Base-by-base conservation (phyloP, 2,329 filamentous ascomycete species). In the Grosmannia penicillata region DNA sequence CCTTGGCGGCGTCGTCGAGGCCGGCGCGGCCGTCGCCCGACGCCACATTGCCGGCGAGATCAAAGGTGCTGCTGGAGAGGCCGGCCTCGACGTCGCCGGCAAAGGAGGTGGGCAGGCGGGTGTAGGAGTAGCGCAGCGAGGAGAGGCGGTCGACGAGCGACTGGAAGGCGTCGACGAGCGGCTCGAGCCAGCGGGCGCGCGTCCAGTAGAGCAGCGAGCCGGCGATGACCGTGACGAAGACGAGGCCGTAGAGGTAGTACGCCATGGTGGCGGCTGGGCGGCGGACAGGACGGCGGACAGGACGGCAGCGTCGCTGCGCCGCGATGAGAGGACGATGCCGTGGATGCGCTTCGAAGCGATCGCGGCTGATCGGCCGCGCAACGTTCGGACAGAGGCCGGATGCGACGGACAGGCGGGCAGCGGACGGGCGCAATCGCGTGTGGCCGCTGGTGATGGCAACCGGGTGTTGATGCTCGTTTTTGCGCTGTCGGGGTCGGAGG, bases 41-140 rank as follows among this genome's bases (percentile, higher is more conserved):
- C 41, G 78, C 77, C 25, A 98, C 66, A 54, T 98, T 98, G 45
- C 70, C 73, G 9, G 68, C 63, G 21, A 98, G 71, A 53, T 94
- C 82, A 56, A 98, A 98, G 39, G 78, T 82, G 39, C 70, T 71
- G 43, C 82, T 89, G 30, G 78, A 81, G 22, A 98, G 71, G 17
- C 91, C 91, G 14, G 82, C 78, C 58, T 95, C 89, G 42, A 91
- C 78, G 60, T 98, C 91, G 48, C 72, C 76, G 31, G 76, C 67
- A 62, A 96, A 98, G 36, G 72, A 77, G 1, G 85, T 94, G 1
- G 85, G 83, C 1, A 96, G 72, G 24, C 75, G 79, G 37, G 78
- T 69, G 64, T 96, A 95, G 50, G 84, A 60, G 45, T 70, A 60
- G 45, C 67, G 56, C 49, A 66, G 61, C 37, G 68, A 66, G 48